These are phyloP conservation scores for Saussurea involucrata DNA, from an alignment of 129 eudicot species.

Conservation along the genomic window DNA sequence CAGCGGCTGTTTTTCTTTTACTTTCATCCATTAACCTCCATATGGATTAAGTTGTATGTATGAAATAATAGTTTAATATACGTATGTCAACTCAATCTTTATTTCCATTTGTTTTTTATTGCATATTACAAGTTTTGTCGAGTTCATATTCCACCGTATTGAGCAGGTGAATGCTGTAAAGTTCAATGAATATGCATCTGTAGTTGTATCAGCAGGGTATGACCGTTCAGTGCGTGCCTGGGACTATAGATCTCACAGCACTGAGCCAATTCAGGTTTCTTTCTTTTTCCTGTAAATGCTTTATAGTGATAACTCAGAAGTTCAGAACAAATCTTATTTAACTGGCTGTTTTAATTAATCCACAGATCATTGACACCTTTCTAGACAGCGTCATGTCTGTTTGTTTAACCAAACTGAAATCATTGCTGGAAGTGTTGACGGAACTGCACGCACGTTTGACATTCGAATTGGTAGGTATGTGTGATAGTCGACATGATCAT, in stretches of 20 bases:
- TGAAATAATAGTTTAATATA: no score
- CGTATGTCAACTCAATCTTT: not conserved
- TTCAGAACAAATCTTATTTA: no score
- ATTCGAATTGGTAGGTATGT: slow-evolving; percentile 95
- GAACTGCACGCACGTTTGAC: slow-evolving; percentile 96
- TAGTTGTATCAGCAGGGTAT: slow-evolving; percentile 93
- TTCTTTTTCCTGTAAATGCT: not conserved
- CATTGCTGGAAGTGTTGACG: slow-evolving; percentile 99
- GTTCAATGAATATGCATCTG: slow-evolving; percentile 85
- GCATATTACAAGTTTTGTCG: not conserved
- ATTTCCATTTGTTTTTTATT: not conserved
- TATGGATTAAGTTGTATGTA: no score
- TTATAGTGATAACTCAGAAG: not conserved
- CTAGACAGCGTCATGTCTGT: slow-evolving; percentile 95
- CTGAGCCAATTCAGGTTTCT: slow-evolving; percentile 88
- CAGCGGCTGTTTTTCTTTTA: no score
- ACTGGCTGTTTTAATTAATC: slow-evolving; percentile 6
- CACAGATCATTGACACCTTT: slow-evolving; percentile 84
- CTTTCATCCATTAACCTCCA: no score
- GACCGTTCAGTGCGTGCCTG: slow-evolving; percentile 93
- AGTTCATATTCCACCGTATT: slow-evolving; percentile 8
- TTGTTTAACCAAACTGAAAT: slow-evolving; percentile 81
- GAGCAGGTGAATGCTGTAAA: slow-evolving; percentile 95
- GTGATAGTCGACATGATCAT: not conserved
- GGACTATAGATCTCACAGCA: slow-evolving; percentile 98